A percentile compares a stretch with the other conserved stretches of the same genome.
Conservation (phyloP, 2,329 filamentous ascomycete species). For the Alternaria postmessia region DNA sequence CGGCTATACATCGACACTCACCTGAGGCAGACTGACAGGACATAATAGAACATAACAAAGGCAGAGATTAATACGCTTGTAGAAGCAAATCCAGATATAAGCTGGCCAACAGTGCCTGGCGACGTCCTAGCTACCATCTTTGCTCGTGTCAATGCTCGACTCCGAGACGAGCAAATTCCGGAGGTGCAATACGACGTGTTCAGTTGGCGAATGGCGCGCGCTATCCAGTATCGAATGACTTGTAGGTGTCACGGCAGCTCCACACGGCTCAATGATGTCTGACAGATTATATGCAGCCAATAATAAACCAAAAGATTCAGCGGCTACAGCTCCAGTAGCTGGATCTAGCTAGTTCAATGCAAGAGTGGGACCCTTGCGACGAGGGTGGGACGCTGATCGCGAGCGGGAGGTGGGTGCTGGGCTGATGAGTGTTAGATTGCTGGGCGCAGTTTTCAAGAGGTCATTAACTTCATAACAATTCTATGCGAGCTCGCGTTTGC, state of each 20-base stretch:
- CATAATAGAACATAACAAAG: constrained; percentile 1
- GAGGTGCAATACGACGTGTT: too few species aligned
- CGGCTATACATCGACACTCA: background rate
- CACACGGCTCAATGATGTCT: background rate
- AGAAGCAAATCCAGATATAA: background rate
- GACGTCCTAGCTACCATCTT: background rate
- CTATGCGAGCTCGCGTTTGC: background rate
- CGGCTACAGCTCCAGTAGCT: background rate
- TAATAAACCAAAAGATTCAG: background rate
- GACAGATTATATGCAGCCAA: background rate
- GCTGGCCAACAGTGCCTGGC: background rate
- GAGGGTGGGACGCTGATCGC: background rate
- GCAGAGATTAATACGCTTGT: constrained; percentile 2
- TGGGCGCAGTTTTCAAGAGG: background rate
- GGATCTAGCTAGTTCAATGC: background rate
- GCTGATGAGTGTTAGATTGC: background rate
- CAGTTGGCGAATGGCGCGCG: too few species aligned
- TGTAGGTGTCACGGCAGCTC: too few species aligned
- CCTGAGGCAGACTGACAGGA: background rate
- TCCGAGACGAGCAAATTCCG: too few species aligned
- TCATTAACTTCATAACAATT: background rate
- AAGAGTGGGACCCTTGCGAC: background rate
- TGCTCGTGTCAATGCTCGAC: background rate
- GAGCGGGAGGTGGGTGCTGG: background rate
- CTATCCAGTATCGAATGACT: too few species aligned